Percentiles rank a stretch among this genome's conserved stretches.
Conservation (phyloP, 371 early-diverging fungal genomes). For the Globomyces sp. region DNA sequence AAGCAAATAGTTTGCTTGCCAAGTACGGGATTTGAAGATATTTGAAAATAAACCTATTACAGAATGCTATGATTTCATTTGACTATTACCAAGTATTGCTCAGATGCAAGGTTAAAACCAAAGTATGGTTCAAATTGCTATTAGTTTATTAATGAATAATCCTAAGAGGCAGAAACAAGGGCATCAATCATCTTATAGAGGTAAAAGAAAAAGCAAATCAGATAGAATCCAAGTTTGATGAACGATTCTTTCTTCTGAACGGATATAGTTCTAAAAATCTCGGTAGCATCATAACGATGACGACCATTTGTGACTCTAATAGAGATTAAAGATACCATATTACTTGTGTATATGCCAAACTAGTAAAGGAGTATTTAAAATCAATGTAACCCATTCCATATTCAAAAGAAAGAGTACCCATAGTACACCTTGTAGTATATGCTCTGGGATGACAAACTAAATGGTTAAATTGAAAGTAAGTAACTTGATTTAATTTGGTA, state of each 20-base stretch:
- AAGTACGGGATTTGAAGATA: no score
- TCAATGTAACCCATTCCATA: slow-evolving; percentile 83
- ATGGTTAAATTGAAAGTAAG: background rate
- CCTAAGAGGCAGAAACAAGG: slow-evolving; percentile 7
- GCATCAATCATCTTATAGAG: slow-evolving; percentile 26
- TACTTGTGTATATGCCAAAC: slow-evolving; percentile 85
- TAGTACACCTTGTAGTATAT: slow-evolving; percentile 78
- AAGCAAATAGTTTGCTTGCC: no score
- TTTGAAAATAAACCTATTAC: no score
- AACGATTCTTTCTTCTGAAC: slow-evolving; percentile 93
- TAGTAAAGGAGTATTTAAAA: slow-evolving; percentile 82
- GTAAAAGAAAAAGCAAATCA: slow-evolving; percentile 89
- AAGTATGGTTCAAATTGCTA: no score
- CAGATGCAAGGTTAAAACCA: no score
- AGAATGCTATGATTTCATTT: no score
- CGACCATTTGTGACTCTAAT: slow-evolving; percentile 70
- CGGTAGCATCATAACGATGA: slow-evolving; percentile 95
- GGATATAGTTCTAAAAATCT: slow-evolving; percentile 89
- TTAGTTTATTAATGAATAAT: no score
- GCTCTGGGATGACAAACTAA: slow-evolving; percentile 93
- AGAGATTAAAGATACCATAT: slow-evolving; percentile 19
- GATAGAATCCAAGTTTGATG: slow-evolving; percentile 91
- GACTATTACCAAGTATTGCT: no score
- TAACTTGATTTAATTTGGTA: slow-evolving; percentile 90
- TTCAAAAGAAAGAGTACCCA: slow-evolving; percentile 77